Conservation (phyloP, 2,329 filamentous ascomycete species). For the Colletotrichum sp. region DNA sequence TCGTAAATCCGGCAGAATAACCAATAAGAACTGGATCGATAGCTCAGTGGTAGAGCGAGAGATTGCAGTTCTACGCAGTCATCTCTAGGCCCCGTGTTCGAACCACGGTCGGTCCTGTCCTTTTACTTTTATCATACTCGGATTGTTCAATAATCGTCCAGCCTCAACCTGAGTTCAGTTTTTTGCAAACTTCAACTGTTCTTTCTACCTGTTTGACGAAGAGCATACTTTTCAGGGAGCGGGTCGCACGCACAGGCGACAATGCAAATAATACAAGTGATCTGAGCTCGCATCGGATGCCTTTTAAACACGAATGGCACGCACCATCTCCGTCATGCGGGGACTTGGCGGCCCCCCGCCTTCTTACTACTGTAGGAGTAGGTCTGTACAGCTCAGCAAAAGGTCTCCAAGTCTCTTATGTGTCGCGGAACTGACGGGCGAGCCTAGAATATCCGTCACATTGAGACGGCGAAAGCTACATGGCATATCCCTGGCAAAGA, state of each 20-base stretch:
- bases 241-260: not conserved
- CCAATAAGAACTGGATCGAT: constrained; percentile 3
- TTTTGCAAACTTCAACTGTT: not conserved
- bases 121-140: not conserved
- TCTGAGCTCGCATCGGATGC: constrained; percentile 1
- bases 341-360: constrained; percentile 2
- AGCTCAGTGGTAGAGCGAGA: constrained; percentile 23
- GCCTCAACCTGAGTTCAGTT: not conserved
- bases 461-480: not conserved
- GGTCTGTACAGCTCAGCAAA: not conserved
- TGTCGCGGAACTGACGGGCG: not conserved
- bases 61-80: constrained; percentile 13
- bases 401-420: not conserved
- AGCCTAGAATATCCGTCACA: not conserved
- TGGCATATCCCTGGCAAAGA: not conserved
- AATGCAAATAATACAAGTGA: not conserved
- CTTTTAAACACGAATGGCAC: not conserved
- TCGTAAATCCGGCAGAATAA: not conserved
- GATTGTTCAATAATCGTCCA: too few relatives aligned
- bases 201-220: not conserved
- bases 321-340: constrained; percentile 3
- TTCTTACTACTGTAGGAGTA: not conserved
- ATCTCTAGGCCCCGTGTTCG: constrained; percentile 23
- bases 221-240: not conserved
- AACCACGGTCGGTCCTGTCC: constrained; percentile 16